A percentile compares a stretch with the other conserved stretches of the same genome.
Conservation (phyloP, 2,329 filamentous ascomycete species). For the Beauveria brongniartii region DNA sequence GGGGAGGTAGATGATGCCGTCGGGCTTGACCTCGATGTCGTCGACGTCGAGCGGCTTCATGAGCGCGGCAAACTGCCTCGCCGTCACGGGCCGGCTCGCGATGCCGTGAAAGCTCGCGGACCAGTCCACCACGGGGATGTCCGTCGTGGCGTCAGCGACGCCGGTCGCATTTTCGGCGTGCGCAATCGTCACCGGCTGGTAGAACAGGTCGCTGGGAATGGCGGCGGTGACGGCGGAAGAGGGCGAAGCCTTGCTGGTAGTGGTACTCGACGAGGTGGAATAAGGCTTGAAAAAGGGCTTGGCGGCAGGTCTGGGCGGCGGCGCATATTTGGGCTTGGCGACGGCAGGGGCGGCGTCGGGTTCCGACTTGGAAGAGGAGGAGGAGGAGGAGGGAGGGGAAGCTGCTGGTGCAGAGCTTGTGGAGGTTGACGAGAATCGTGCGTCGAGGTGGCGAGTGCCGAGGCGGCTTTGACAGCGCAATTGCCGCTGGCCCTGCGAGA, state of each 20-base stretch:
- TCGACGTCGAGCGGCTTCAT: constrained; percentile 57
- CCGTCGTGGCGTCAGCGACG: not conserved
- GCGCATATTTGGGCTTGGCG: not conserved
- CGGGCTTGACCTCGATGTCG: constrained; percentile 95
- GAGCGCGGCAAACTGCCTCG: constrained; percentile 61
- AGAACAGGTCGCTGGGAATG: constrained; percentile 5
- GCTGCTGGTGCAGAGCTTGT: not conserved
- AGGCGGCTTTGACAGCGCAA: not conserved
- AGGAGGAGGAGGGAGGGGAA: not conserved
- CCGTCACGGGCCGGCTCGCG: constrained; percentile 59
- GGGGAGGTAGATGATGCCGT: constrained; percentile 91
- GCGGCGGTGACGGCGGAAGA: not conserved
- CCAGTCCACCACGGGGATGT: constrained; percentile 55
- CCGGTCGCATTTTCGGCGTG: not conserved
- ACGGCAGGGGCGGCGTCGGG: not conserved
- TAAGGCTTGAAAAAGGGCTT: constrained; percentile 1
- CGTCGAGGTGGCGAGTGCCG: not conserved
- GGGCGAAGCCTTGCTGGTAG: not conserved
- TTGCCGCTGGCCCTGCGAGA: not conserved
- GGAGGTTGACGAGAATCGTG: not conserved
- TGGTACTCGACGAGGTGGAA: not conserved
- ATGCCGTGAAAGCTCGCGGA: constrained; percentile 76
- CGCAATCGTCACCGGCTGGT: constrained; percentile 1
- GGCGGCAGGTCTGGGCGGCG: not conserved
- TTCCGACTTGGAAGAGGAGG: not conserved